Conservation (phyloP, 208 protist species). For the Acanthamoeba quina region DNA sequence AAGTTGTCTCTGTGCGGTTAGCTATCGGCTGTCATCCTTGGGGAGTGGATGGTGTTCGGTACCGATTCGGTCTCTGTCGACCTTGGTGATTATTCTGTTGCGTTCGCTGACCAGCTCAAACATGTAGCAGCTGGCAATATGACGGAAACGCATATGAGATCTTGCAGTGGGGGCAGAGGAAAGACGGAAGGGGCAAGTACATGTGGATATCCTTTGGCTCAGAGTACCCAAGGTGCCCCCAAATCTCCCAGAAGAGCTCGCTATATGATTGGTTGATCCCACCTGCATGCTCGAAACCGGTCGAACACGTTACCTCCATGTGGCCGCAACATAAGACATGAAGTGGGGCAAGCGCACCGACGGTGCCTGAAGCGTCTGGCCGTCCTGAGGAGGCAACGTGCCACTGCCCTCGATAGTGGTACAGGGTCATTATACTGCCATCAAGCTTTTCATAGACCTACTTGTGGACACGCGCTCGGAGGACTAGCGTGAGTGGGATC, state of each 20-base stretch:
- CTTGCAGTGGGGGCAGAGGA: background rate
- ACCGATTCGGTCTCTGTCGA: background rate
- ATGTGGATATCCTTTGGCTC: background rate
- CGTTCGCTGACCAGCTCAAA: constrained; percentile 57
- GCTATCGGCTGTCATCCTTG: background rate
- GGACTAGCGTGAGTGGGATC: background rate
- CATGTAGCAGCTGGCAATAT: background rate
- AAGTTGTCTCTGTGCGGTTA: background rate
- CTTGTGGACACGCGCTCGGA: background rate
- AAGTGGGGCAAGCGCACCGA: background rate
- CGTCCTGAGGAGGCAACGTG: background rate
- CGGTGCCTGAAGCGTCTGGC: constrained; percentile 3
- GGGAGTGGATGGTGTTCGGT: background rate
- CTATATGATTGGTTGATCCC: background rate
- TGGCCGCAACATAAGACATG: too few species aligned
- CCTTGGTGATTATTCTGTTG: constrained; percentile 39
- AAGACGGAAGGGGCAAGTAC: background rate
- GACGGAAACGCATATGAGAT: background rate
- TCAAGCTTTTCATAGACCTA: constrained; percentile 49
- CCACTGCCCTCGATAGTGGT: constrained; percentile 49
- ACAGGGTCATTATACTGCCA: constrained; percentile 2
- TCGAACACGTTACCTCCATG: too few species aligned
- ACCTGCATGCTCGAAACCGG: background rate
- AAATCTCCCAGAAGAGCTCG: constrained; percentile 54
- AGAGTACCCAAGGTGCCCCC: background rate